Base-by-base conservation (phyloP, 768 basidiomycete genomes). In the Amanita jacksonii region DNA sequence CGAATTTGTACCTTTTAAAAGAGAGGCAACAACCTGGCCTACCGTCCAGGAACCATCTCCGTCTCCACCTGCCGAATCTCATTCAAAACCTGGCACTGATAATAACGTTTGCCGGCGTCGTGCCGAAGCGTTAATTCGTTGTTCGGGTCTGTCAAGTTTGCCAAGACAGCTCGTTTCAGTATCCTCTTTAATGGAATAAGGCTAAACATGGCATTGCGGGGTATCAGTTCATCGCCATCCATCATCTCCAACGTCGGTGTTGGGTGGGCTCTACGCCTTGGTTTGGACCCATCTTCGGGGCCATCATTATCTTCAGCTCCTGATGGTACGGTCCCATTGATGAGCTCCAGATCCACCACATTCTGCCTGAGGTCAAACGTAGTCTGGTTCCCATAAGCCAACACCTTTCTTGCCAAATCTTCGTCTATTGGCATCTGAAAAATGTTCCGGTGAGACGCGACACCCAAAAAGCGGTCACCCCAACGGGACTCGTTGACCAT, bases 401-500 rank as follows among this genome's bases (percentile, higher is more conserved):
- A 35, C 30, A 53, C 42, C 20, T 39, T 46, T 24, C 38, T 41
- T 10, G 32, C 44, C 49, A 50, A 28, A 19, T 38, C 38, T 12
- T 46, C 41, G 19, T 42, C 45, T 5, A 51, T 36, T 8, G 37
- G 34, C 27, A 49, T 25, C 18, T 36, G 22, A 28, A 19, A 33
- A 16, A 34, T 25, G 8, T 15, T 23, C 16, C 5, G 31, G n/a
- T 40, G 22, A 15, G 38, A 24, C 10, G 2, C 3, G 4, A 27
- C 12, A 30, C 59, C 58, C 28, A 63, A 43, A 38, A 63, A 62
- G 3, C 45, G 49, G 27, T 62, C 58, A 5, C 49, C 57, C 62
- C 62, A 63, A 4, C 54, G 37, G 6, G 42, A 38, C 27, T 50
- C 46, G 4, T 38, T 38, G 8, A 20, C 30, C 19, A 28, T 35